These are phyloP conservation scores for Hymenoscyphus fraxineus DNA, from an alignment of 2,329 filamentous ascomycete genomes.

Conservation along the genomic window DNA sequence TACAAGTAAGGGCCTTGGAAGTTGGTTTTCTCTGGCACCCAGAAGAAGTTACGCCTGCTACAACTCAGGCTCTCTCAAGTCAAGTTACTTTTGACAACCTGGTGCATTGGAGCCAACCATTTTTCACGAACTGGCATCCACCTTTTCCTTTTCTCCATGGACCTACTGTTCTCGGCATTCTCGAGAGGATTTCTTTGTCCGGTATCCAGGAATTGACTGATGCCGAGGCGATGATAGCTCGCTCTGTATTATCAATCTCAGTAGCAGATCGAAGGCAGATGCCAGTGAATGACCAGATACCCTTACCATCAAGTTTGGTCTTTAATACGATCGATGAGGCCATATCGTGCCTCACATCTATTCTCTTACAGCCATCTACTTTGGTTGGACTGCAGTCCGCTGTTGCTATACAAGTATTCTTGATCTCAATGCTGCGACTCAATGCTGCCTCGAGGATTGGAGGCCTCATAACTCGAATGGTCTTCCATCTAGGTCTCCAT, in stretches of 20 bases:
- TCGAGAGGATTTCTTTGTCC: conserved; percentile 42
- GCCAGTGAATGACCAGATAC: conserved; percentile 18
- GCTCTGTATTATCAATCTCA: conserved; percentile 50
- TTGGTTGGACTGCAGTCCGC: conserved; percentile 48
- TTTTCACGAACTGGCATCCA: conserved; percentile 57
- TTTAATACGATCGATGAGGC: conserved; percentile 48
- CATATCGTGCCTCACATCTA: conserved; percentile 45
- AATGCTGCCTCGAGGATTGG: conserved; percentile 55
- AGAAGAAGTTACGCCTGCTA: conserved; percentile 34
- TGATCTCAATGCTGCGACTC: conserved; percentile 52
- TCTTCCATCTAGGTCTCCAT: conserved; percentile 56
- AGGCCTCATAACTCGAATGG: conserved; percentile 51
- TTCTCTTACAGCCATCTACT: conserved; percentile 45
- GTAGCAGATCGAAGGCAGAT: conserved; percentile 49
- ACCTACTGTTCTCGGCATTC: conserved; percentile 44
- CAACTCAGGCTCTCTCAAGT: conserved; percentile 3
- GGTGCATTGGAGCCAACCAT: conserved; percentile 46
- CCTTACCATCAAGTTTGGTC: conserved; percentile 42
- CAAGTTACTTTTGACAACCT: conserved; percentile 45
- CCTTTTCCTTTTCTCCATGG: conserved; percentile 54
- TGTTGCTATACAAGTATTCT: conserved; percentile 50
- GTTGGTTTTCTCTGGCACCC: conserved; percentile 36
- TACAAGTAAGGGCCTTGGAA: conserved; percentile 29
- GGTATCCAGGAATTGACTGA: conserved; percentile 34
- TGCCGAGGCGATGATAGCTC: conserved; percentile 42